Conservation (phyloP, 768 basidiomycete species). For the Boletus sp. region DNA sequence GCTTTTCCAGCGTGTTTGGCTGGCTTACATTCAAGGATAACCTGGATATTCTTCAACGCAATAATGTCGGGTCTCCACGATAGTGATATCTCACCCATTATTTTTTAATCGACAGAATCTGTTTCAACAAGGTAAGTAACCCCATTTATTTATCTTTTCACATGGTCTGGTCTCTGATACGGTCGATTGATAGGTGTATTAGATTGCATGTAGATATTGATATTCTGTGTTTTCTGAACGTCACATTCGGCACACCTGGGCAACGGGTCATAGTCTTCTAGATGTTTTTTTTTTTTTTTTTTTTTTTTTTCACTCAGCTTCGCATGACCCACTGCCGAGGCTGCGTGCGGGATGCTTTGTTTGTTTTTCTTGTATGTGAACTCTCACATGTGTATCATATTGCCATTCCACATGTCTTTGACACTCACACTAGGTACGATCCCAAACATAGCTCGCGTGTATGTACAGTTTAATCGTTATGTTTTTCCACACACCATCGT, state of each 20-base stretch:
- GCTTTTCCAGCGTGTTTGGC: conserved; percentile 22
- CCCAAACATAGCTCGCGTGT: not conserved
- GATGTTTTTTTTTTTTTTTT: too few species aligned
- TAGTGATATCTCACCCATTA: not conserved
- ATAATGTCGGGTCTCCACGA: not conserved
- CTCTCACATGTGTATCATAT: not conserved
- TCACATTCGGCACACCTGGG: too few species aligned
- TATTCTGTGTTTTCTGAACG: not conserved
- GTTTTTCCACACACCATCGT: conserved; percentile 26
- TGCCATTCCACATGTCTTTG: not conserved
- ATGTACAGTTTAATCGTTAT: conserved; percentile 16
- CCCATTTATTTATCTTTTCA: not conserved
- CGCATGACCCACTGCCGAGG: not conserved
- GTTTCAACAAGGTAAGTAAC: not conserved
- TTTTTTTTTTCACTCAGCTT: conserved; percentile 4
- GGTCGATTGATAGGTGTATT: conserved; percentile 15
- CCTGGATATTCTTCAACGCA: not conserved
- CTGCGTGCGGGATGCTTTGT: conserved; percentile 1
- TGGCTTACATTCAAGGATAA: conserved; percentile 20
- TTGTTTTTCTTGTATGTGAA: conserved; percentile 20
- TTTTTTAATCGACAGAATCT: not conserved
- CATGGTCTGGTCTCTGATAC: not conserved
- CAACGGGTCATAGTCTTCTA: not conserved
- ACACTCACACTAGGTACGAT: not conserved
- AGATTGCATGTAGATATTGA: not conserved